Evolutionary conservation across 257 asterid species (phyloP).

Genomic region (Nicotiana tomentosiformis): DNA sequence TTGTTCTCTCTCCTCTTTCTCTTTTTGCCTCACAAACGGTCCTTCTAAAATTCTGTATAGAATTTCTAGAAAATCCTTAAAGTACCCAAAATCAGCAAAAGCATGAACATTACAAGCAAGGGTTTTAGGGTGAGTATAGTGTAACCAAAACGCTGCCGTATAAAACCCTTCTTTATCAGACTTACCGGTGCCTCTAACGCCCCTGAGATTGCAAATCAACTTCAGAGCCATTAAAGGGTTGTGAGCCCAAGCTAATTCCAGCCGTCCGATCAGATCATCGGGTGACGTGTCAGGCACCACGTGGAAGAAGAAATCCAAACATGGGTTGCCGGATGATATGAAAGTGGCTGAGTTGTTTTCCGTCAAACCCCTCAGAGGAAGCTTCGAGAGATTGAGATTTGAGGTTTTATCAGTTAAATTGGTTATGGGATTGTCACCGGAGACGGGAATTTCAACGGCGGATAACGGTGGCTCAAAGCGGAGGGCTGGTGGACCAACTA

Average conservation of each 20-base stretch:
- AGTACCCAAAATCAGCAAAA: conserved; percentile 33
- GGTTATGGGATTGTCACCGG: not conserved
- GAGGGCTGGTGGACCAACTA: conserved; percentile 1
- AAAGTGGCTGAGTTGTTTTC: conserved; percentile 32
- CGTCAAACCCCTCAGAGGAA: conserved; percentile 17
- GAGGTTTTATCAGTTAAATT: not conserved
- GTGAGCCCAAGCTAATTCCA: conserved; percentile 26
- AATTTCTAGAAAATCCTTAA: conserved; percentile 34
- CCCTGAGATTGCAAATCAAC: conserved; percentile 30
- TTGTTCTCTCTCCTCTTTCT: not conserved
- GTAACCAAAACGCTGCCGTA: conserved; percentile 32
- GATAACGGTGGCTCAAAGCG: not conserved
- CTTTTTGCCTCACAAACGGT: not conserved
- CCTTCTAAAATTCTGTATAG: conserved; percentile 37
- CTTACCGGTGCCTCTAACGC: conserved; percentile 46
- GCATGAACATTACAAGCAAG: conserved; percentile 22
- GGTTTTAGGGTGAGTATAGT: conserved; percentile 34
- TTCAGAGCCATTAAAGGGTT: conserved; percentile 28
- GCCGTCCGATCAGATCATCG: conserved; percentile 8
- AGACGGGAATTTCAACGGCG: not conserved
- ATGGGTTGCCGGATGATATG: conserved; percentile 28
- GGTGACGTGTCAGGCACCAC: conserved; percentile 29
- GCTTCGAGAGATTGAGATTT: not conserved
- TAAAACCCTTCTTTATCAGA: conserved; percentile 38
- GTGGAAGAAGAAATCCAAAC: conserved; percentile 43